phyloP scores from a whole-genome alignment of 495 filamentous ascomycete genomes.

The Staphylotrichum longicolle region DNA sequence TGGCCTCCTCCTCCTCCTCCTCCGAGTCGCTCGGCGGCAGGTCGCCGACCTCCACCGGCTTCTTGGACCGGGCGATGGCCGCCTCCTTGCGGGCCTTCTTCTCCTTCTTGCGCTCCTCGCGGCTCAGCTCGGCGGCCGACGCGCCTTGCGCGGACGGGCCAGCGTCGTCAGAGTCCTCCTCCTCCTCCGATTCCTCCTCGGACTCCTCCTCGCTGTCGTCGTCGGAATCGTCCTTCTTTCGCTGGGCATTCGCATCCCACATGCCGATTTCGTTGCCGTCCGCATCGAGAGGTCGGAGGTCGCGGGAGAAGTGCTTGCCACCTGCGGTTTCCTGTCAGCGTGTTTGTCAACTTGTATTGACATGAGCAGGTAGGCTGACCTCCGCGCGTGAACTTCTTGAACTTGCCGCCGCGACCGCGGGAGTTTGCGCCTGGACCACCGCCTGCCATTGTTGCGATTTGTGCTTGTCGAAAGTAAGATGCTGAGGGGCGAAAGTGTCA shows the following conservation, averaged over 20 bases:
- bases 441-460: constrained; percentile 55
- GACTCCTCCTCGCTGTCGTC: constrained; percentile 49
- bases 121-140: constrained; percentile 56
- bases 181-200: constrained; percentile 48
- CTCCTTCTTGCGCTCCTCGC: constrained; percentile 82
- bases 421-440: constrained; percentile 53
- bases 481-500: background rate
- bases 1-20: constrained; percentile 51
- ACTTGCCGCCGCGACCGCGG: constrained; percentile 85
- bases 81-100: constrained; percentile 92
- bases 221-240: constrained; percentile 27
- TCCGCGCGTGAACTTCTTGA: constrained; percentile 87
- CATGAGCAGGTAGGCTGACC: constrained; percentile 51
- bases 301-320: constrained; percentile 89
- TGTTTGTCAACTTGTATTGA: too few relatives aligned
- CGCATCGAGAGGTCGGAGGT: constrained; percentile 79
- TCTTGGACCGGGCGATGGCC: constrained; percentile 67
- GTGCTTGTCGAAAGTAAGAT: background rate
- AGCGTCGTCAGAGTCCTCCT: constrained; percentile 30
- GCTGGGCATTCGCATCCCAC: constrained; percentile 56
- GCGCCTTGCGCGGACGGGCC: constrained; percentile 31
- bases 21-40: constrained; percentile 69
- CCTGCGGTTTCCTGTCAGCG: constrained; percentile 39
- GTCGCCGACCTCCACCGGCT: constrained; percentile 73
- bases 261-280: constrained; percentile 76